Base-by-base conservation (phyloP, 352 stramenopile genomes). In the Globisporangium splendens region DNA sequence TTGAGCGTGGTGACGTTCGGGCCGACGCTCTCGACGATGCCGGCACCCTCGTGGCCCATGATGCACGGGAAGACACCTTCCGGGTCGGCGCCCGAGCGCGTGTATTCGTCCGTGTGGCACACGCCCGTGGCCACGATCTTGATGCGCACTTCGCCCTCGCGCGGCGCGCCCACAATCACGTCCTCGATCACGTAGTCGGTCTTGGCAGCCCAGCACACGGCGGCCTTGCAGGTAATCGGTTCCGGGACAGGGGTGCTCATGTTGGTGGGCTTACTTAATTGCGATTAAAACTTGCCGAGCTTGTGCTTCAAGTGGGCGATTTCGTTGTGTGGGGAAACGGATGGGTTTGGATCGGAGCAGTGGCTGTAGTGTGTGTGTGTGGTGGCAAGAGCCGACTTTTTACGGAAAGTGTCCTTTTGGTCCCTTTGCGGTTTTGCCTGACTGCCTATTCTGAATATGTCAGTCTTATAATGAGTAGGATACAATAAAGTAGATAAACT, bases 41-140 rank as follows among this genome's bases (percentile, higher is more conserved):
- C 86, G 18, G 86, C 86, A 22, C 83, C 83, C 59, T 95, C 86
- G 70, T 95, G 86, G 50, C 86, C 86, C 81, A 95, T 90, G 66
- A 95, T 95, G 43, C 82, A 86, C 22, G 84, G 86, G 73, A 95
- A 95, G n/a, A 91, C 42, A 17, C 82, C 86, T 55, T 95, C 86
- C 15, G 79, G 81, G 55, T 95, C 84, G 10, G 75, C 64, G 50
- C 86, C 86, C 21, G 83, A 92, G 47, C 83, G 83, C 56, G 84
- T 92, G 80, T 92, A 93, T 69, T 95, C 83, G 58, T 95, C 86
- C 59, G 84, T 95, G 69, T 95, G 86, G 78, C 84, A 95, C 46
- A 95, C 84, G 39, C 84, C 86, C 17, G 83, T 93, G 28, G 83
- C 86, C 55, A 89, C 58, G 68, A 95, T 95, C 60, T 87, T 86